Percentiles rank a stretch among this genome's conserved stretches.
phyloP scores from a whole-genome alignment of 495 filamentous ascomycete genomes.

The Daldinia grandis region DNA sequence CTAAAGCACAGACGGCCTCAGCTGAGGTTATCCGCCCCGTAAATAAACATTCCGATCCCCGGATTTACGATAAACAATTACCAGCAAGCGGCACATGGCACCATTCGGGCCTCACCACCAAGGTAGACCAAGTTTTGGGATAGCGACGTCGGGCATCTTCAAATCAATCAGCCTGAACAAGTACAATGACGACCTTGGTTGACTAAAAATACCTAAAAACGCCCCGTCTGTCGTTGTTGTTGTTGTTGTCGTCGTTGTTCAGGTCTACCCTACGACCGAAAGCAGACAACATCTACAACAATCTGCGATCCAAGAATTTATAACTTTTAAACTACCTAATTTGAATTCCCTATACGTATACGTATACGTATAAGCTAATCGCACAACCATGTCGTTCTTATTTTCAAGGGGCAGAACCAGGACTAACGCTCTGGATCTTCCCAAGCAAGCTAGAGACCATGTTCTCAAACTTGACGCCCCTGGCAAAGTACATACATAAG shows the following conservation, averaged over 20 bases:
- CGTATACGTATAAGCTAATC: slow-evolving; percentile 12
- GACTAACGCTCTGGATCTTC: slow-evolving; percentile 61
- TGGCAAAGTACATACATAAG: slow-evolving; percentile 55
- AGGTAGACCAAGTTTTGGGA: slow-evolving; percentile 24
- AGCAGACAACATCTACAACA: neutral
- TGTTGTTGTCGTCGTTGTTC: no score
- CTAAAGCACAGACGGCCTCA: slow-evolving; percentile 5
- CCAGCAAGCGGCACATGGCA: slow-evolving; percentile 29
- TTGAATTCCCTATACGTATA: slow-evolving; percentile 2
- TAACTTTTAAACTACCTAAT: neutral
- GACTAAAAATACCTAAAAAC: slow-evolving; percentile 13
- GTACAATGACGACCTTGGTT: slow-evolving; percentile 18
- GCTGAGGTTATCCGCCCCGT: slow-evolving; percentile 32
- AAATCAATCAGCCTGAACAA: neutral
- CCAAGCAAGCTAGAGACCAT: slow-evolving; percentile 63
- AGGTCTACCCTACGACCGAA: neutral
- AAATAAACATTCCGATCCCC: slow-evolving; percentile 47
- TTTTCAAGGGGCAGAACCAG: slow-evolving; percentile 75
- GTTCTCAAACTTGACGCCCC: slow-evolving; percentile 63
- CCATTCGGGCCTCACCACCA: slow-evolving; percentile 19
- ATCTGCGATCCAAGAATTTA: neutral
- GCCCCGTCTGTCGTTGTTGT: no score
- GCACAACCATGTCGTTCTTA: slow-evolving; percentile 82
- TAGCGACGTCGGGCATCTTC: slow-evolving; percentile 14
- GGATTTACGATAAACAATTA: slow-evolving; percentile 41